These are phyloP conservation scores for Rhodotorula kratochvilovae DNA, from an alignment of 768 basidiomycete genomes.

Conservation along the genomic window DNA sequence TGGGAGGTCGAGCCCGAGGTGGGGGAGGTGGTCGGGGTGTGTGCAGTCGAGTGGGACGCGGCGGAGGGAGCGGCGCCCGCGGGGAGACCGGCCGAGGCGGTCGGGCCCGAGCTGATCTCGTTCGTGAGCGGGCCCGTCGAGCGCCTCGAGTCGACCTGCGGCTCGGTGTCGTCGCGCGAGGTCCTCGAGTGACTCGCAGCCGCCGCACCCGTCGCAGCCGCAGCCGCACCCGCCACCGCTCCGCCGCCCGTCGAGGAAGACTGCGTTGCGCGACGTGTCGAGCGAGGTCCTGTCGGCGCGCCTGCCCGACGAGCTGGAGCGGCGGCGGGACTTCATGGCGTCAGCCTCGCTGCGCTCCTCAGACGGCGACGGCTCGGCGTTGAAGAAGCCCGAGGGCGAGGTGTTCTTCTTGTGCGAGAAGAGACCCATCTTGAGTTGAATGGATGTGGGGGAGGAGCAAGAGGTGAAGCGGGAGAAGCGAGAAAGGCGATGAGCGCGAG, in stretches of 20 bases:
- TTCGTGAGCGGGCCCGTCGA: background rate
- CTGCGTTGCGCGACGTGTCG: background rate
- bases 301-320: background rate
- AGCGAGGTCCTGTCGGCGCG: background rate
- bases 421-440: constrained; percentile 7
- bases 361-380: constrained; percentile 1
- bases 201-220: background rate
- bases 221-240: too few species aligned
- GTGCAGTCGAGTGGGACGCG: background rate
- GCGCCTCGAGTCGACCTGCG: background rate
- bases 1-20: background rate
- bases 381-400: constrained; percentile 28
- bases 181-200: background rate
- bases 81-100: background rate
- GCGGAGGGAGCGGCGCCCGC: background rate
- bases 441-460: background rate
- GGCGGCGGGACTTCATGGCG: background rate
- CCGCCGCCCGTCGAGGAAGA: background rate
- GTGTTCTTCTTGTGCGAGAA: constrained; percentile 24
- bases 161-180: background rate
- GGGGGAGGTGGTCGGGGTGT: background rate
- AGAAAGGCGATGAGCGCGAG: background rate
- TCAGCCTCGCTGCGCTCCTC: background rate
- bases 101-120: background rate
- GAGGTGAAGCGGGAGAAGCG: background rate